These are phyloP conservation scores for Medicago lupulina DNA, from an alignment of 306 rosid genomes.

Conservation along the genomic window DNA sequence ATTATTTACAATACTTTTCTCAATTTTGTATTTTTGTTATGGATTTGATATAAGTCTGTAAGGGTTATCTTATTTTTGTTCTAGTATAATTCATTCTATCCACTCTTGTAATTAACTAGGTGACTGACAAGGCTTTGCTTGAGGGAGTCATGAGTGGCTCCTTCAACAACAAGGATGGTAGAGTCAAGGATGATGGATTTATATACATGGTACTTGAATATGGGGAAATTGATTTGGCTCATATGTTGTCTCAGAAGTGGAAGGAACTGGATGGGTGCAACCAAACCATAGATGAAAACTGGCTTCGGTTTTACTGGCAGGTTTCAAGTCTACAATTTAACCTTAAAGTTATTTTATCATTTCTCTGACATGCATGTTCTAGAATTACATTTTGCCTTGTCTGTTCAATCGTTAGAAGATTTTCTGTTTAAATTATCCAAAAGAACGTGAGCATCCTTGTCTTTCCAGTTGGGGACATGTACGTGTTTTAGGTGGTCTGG, in stretches of 20 bases:
- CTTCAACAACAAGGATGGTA: slow-evolving; percentile 73
- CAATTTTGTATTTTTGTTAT: background rate
- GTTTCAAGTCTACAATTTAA: slow-evolving; percentile 44
- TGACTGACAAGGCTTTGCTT: slow-evolving; percentile 87
- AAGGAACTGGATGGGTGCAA: slow-evolving; percentile 72
- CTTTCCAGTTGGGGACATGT: background rate
- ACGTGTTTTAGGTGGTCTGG: slow-evolving; percentile 12
- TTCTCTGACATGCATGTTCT: slow-evolving; percentile 36
- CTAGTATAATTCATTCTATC: slow-evolving; percentile 18
- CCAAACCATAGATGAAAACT: slow-evolving; percentile 77
- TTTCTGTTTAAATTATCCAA: slow-evolving; percentile 2
- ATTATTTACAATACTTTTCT: background rate
- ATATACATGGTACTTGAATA: slow-evolving; percentile 98
- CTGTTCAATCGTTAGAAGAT: slow-evolving; percentile 7
- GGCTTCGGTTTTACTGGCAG: slow-evolving; percentile 99
- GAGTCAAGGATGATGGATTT: slow-evolving; percentile 89
- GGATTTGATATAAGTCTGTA: background rate
- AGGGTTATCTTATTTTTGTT: slow-evolving; percentile 19
- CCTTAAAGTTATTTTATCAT: slow-evolving; percentile 24
- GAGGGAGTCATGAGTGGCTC: slow-evolving; percentile 79
- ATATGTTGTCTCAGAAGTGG: slow-evolving; percentile 98
- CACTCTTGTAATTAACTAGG: slow-evolving; percentile 53
- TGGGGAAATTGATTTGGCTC: slow-evolving; percentile 98
- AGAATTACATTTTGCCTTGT: slow-evolving; percentile 5
- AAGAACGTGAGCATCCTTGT: slow-evolving; percentile 12